These are phyloP conservation scores for Ensete ventricosum DNA, from an alignment of 176 grass and related monocot genomes.

Conservation along the genomic window DNA sequence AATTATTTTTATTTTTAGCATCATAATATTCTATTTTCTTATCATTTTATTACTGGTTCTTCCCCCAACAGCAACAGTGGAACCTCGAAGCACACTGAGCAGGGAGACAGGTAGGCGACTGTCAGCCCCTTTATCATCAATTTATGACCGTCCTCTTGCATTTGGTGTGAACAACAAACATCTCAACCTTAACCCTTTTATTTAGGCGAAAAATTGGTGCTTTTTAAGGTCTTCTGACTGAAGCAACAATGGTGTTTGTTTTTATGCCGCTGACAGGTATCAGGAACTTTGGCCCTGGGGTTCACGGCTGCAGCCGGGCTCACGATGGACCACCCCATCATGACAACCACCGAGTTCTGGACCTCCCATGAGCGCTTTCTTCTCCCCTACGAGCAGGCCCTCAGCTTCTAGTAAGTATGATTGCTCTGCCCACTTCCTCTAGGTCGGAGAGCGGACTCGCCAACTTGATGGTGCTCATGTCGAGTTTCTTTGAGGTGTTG, in stretches of 20 bases:
- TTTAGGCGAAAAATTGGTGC: background rate
- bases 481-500: constrained; percentile 11
- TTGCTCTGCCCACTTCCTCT: background rate
- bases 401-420: constrained; percentile 10
- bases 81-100: constrained; percentile 18
- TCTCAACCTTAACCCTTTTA: too few species aligned
- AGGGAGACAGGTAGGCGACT: constrained; percentile 5
- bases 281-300: constrained; percentile 12
- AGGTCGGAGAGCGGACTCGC: constrained; percentile 10
- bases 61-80: too few species aligned
- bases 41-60: too few species aligned
- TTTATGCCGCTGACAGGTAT: background rate
- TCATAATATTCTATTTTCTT: too few species aligned
- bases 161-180: too few species aligned
- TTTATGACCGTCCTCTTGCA: background rate
- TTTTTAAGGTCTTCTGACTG: background rate
- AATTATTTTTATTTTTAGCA: too few species aligned
- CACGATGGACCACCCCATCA: constrained; percentile 11
- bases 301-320: constrained; percentile 12
- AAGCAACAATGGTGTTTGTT: background rate
- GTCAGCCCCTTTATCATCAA: background rate
- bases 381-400: constrained; percentile 12
- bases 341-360: constrained; percentile 15
- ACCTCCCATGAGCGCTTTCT: constrained; percentile 11
- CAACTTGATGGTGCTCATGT: constrained; percentile 12